Base-by-base conservation (phyloP, 768 basidiomycete species). In the Pisolithus orientalis region DNA sequence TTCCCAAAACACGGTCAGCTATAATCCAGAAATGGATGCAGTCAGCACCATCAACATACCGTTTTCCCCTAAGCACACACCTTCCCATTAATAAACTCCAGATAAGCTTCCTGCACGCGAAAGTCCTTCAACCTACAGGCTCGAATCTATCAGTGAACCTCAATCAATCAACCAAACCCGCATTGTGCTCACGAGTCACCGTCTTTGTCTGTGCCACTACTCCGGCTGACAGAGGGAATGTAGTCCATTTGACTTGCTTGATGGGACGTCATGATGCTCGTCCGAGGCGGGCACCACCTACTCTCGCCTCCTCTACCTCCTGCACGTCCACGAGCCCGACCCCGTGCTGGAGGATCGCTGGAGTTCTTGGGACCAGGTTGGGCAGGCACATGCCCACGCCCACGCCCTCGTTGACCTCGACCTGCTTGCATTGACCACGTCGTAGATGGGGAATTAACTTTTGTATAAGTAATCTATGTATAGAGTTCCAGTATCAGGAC, bases 151-250 rank as follows among this genome's bases (percentile, higher is more conserved):
- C 76, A 65, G 71, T 55, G 57, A 61, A 52, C 29, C 4, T 45
- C 42, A 34, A 9, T 14, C n/a, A 49, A 34, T 7, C 43, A 47
- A 43, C 31, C 14, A n/a, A 10, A n/a, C 28, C 14, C 17, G 7
- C 14, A 25, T 6, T 38, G 27, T 10, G 62, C 87, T 77, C 67
- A 90, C 88, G 78, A 76, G 68, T 89, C 84, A 38, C 88, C 87
- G 54, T 81, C 85, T 57, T 79, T 82, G 58, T 84, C 84, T 25
- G 89, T 63, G 9, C 88, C 87, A 57, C 87, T 84, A 59, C 85
- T 87, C 39, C 88, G 76, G 62, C 87, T 90, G 44, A 89, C 79
- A 2, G 85, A 86, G 1, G 87, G 76, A 45, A 90, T 77, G 47
- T 78, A 69, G 53, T 85, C 80, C 82, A 88, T 83, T 42, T 71